Evolutionary conservation across 345 rosid species (phyloP).

Genomic region (Melaleuca quinquenervia): DNA sequence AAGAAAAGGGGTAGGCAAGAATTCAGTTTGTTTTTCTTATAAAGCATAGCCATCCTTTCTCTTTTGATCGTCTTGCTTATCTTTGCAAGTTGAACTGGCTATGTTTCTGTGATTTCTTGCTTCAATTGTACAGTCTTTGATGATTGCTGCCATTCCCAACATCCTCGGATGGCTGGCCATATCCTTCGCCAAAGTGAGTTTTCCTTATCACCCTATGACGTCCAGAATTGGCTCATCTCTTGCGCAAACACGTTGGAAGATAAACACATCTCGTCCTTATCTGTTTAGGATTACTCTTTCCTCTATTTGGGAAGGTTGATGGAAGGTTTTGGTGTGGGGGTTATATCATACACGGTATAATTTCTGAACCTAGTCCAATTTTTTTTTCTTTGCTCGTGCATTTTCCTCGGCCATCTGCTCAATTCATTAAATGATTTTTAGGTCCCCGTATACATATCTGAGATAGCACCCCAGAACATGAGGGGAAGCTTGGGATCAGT

Average conservation of each 20-base stretch:
- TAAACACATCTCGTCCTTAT: not conserved
- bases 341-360: constrained; percentile 83
- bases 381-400: not conserved
- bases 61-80: not conserved
- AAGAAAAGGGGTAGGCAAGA: constrained; percentile 76
- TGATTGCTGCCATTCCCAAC: constrained; percentile 98
- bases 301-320: constrained; percentile 88
- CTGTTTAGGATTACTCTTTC: constrained; percentile 77
- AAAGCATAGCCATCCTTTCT: not conserved
- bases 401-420: not conserved
- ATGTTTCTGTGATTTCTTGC: not conserved
- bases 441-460: constrained; percentile 33
- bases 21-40: not conserved
- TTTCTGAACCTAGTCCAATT: not conserved
- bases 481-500: constrained; percentile 39
- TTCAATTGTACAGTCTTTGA: constrained; percentile 48
- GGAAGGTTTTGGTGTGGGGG: constrained; percentile 97
- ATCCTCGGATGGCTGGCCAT: constrained; percentile 93
- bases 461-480: constrained; percentile 41
- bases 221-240: not conserved
- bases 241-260: not conserved
- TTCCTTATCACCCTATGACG: not conserved
- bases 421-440: not conserved
- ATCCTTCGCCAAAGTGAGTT: constrained; percentile 85
- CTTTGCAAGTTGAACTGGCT: not conserved